phyloP scores from a whole-genome alignment of 257 asterid genomes.

The Capsicum baccatum region DNA sequence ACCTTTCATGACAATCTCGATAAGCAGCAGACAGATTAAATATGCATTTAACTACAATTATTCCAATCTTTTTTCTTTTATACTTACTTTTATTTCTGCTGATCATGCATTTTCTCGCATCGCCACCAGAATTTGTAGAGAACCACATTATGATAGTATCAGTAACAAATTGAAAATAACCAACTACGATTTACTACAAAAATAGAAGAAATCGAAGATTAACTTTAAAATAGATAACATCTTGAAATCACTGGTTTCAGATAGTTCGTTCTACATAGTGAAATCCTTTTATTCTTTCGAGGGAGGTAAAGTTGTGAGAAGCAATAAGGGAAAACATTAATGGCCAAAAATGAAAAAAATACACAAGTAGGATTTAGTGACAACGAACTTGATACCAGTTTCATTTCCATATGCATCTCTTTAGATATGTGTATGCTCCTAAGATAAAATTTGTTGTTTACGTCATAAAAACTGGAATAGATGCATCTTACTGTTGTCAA shows the following conservation, averaged over 20 bases:
- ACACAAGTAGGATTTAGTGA: neutral
- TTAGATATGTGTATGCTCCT: neutral
- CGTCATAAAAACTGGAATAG: neutral
- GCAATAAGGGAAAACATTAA: neutral
- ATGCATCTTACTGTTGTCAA: conserved; percentile 5
- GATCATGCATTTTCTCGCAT: neutral
- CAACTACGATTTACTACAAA: neutral
- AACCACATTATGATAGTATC: neutral
- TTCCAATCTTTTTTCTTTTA: neutral
- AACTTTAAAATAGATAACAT: neutral
- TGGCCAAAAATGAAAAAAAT: neutral
- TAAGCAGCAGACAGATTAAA: neutral
- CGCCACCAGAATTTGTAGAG: neutral
- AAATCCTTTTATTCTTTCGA: neutral
- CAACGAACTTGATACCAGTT: neutral
- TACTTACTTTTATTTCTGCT: conserved; percentile 1
- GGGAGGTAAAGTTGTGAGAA: neutral
- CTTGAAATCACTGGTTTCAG: neutral
- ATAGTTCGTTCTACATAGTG: neutral
- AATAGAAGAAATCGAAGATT: neutral
- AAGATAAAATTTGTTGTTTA: neutral
- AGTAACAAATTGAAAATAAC: neutral
- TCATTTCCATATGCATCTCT: conserved; percentile 5
- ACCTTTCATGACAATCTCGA: neutral
- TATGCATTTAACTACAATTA: neutral